phyloP scores from a whole-genome alignment of 2,329 filamentous ascomycete species.

The Beauveria rudraprayagi region DNA sequence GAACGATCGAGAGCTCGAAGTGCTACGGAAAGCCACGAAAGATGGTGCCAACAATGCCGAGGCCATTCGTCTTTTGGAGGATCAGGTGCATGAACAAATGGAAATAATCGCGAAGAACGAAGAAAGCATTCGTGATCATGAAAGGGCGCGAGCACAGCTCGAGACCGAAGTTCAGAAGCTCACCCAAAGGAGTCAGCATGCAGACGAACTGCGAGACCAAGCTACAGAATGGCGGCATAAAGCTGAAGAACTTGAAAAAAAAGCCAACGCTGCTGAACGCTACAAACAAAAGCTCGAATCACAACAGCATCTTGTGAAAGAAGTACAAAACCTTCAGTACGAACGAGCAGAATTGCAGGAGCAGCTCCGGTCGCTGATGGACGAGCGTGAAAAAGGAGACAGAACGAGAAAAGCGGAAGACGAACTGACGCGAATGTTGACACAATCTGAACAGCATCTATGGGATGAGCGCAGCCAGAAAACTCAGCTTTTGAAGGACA shows the following conservation, averaged over 20 bases:
- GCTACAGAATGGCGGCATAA: constrained; percentile 51
- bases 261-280: constrained; percentile 55
- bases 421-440: constrained; percentile 33
- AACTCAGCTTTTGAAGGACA: constrained; percentile 37
- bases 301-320: constrained; percentile 45
- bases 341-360: constrained; percentile 46
- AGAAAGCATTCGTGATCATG: constrained; percentile 40
- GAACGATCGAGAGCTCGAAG: constrained; percentile 45
- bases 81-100: constrained; percentile 57
- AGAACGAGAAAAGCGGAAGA: constrained; percentile 30
- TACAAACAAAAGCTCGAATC: constrained; percentile 56
- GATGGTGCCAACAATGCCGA: constrained; percentile 45
- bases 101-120: constrained; percentile 59
- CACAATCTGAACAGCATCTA: constrained; percentile 33
- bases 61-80: constrained; percentile 45
- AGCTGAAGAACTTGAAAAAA: constrained; percentile 51
- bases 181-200: constrained; percentile 37
- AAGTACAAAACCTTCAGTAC: constrained; percentile 47
- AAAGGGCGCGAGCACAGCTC: constrained; percentile 40
- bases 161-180: constrained; percentile 46
- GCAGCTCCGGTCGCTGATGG: constrained; percentile 31
- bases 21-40: constrained; percentile 40
- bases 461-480: constrained; percentile 38
- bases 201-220: constrained; percentile 49
- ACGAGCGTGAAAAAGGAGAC: constrained; percentile 26